Evolutionary conservation across 345 rosid genomes (phyloP), one percentile per base, ranked within the genome.

Genomic region (Barbarea vulgaris): DNA sequence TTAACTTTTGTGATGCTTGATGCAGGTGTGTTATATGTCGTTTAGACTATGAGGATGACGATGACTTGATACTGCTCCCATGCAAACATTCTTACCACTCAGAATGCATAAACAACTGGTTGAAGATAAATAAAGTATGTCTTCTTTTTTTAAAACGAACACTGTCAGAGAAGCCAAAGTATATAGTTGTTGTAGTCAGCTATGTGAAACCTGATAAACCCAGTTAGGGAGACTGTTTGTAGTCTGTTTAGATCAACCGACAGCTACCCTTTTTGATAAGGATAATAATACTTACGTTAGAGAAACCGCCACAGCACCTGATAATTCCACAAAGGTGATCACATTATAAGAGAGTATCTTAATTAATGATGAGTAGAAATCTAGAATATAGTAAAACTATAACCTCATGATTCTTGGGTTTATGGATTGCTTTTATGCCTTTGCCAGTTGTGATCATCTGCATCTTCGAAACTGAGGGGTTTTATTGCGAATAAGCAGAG

Each of bases 51-150:
- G 98, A 96, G 80, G 92, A 89, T 77, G 92, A 79, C 37, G 99
- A 96, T 75, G 84, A 86, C 59, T 72, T 96, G 79, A 89, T 90
- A 12, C 47, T 86, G 55, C 99, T 96, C 73, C 82, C 96, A 48
- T 96, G 99, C 90, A 89, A 88, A 62, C 99, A 96, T 78, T 84
- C 96, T 0, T 96, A 96, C 79, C 99, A 96, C 77, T 80, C 91
- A 12, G 99, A 88, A 59, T 96, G 99, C 87, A 85, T 96, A 79
- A 88, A 88, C 67, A 83, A 91, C 79, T 96, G 99, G 99, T 86
- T 96, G 86, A 82, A 91, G 76, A 93, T 93, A 85, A 96, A 93
- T 81, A 96, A 85, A 97, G 99, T 74, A 55, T 21, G 44, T 28
- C 28, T 33, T 27, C 17, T 8, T 9, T 27, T 1, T 8, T 1